Evolutionary conservation across 73 alveolate genomes (phyloP).

Genomic region (Paramecium primaurelia): DNA sequence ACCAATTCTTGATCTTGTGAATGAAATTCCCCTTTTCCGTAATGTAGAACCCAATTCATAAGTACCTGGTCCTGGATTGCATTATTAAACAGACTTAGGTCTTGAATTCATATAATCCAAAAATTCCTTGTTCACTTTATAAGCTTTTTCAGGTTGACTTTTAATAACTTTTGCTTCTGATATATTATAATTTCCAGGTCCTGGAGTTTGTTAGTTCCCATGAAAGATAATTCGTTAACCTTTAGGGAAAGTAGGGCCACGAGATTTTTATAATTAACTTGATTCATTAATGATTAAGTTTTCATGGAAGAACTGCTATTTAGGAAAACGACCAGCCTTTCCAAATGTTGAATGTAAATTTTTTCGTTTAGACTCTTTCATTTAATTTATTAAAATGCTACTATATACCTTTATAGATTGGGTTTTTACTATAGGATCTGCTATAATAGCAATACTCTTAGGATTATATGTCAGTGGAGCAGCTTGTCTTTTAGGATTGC

Average conservation of each 20-base stretch:
- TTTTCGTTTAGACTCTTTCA: background rate
- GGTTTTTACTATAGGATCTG: background rate
- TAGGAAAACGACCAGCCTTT: background rate
- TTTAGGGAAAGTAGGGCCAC: background rate
- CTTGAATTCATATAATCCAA: background rate
- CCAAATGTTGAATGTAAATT: background rate
- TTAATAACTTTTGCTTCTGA: background rate
- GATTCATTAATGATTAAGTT: background rate
- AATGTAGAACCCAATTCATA: background rate
- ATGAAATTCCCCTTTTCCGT: background rate
- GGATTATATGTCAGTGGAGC: background rate
- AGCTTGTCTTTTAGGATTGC: background rate
- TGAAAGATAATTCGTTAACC: background rate
- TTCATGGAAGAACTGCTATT: background rate
- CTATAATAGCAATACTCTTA: background rate
- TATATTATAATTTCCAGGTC: conserved; percentile 5
- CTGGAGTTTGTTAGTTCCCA: background rate
- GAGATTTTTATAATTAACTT: background rate
- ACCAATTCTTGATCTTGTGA: background rate
- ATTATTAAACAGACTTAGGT: background rate
- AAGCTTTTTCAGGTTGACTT: background rate
- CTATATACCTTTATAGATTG: background rate
- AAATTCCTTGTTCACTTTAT: background rate
- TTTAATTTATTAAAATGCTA: background rate
- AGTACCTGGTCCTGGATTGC: background rate